Percentiles rank a stretch among this genome's conserved stretches.
These are phyloP conservation scores for Fomitopsis schrenkii DNA, from an alignment of 1,284 basidiomycete species.

Conservation along the genomic window DNA sequence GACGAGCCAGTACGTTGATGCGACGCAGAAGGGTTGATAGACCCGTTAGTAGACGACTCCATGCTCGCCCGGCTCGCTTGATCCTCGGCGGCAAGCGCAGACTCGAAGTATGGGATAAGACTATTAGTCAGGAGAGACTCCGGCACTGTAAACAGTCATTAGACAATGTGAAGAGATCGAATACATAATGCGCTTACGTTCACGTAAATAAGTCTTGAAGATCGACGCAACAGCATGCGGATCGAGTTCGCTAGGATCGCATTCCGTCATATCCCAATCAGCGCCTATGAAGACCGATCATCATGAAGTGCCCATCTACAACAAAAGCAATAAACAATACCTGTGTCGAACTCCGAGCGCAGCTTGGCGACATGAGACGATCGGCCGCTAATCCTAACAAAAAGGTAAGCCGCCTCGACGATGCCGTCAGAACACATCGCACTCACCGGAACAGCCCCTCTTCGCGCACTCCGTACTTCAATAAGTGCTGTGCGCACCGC, in stretches of 20 bases:
- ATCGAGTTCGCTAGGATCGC: slow-evolving; percentile 79
- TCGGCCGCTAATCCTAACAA: slow-evolving; percentile 66
- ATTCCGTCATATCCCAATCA: slow-evolving; percentile 77
- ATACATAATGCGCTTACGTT: slow-evolving; percentile 47
- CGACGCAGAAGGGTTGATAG: slow-evolving; percentile 1
- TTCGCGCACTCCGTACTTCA: slow-evolving; percentile 77
- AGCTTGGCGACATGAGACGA: slow-evolving; percentile 73
- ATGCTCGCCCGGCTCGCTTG: slow-evolving; percentile 26
- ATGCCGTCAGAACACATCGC: background rate
- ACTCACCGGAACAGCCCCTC: slow-evolving; percentile 79
- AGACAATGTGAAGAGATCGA: slow-evolving; percentile 1
- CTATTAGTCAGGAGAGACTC: slow-evolving; percentile 73
- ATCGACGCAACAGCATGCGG: slow-evolving; percentile 89
- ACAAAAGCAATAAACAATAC: slow-evolving; percentile 32
- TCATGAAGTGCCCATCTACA: background rate
- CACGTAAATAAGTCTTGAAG: slow-evolving; percentile 78
- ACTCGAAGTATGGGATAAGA: slow-evolving; percentile 73
- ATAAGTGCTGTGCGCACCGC: slow-evolving; percentile 75
- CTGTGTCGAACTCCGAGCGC: slow-evolving; percentile 80
- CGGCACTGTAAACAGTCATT: slow-evolving; percentile 53
- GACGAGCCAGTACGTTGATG: slow-evolving; percentile 33
- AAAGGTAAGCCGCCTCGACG: background rate
- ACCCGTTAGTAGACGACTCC: slow-evolving; percentile 15
- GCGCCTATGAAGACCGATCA: slow-evolving; percentile 47
- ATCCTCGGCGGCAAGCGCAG: slow-evolving; percentile 57